Evolutionary conservation across 345 rosid genomes (phyloP).

Genomic region (Populus ilicifolia): DNA sequence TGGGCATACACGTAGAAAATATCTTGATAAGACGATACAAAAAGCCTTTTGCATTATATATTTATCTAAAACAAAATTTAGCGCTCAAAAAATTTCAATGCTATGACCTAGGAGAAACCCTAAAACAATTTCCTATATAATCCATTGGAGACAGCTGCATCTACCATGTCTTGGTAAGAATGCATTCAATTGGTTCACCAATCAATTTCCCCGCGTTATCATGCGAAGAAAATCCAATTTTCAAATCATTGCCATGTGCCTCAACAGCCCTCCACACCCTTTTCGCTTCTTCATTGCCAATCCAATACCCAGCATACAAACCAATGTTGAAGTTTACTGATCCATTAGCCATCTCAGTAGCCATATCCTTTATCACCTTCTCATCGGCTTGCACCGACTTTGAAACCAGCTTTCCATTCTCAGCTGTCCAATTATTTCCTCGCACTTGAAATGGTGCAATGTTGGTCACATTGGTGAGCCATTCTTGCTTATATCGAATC

Average conservation of each 20-base stretch:
- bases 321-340: not conserved
- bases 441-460: not conserved
- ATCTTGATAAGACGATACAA: no score
- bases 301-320: not conserved
- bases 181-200: not conserved
- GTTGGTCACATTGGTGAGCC: not conserved
- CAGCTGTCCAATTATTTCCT: not conserved
- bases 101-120: not conserved
- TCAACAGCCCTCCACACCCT: not conserved
- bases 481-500: not conserved
- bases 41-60: no score
- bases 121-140: not conserved
- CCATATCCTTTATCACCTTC: not conserved
- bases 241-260: not conserved
- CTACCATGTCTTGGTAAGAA: not conserved
- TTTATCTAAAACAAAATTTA: no score
- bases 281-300: not conserved
- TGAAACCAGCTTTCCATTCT: not conserved
- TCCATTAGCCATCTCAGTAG: not conserved
- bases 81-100: no score
- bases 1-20: no score
- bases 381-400: not conserved
- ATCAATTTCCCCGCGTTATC: not conserved
- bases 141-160: not conserved
- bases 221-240: not conserved